Conservation (phyloP, 2,329 filamentous ascomycete genomes). For the Talaromyces verruculosus region DNA sequence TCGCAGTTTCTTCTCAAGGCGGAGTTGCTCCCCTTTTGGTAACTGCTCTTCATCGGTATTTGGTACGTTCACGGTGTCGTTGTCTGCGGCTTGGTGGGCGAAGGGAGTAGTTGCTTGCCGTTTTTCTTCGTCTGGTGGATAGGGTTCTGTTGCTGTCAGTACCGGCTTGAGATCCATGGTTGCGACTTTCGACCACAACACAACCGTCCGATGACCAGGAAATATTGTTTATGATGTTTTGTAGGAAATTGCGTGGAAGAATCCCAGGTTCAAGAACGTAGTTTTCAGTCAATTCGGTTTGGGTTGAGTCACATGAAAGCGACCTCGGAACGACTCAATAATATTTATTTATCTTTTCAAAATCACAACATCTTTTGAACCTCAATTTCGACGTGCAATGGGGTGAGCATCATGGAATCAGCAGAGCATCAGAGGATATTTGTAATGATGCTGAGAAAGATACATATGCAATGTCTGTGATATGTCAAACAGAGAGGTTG, state of each 20-base stretch:
- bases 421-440: background rate
- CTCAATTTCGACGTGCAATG: background rate
- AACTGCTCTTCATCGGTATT: slow-evolving; percentile 23
- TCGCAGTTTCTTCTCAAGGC: slow-evolving; percentile 52
- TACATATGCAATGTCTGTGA: background rate
- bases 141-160: slow-evolving; percentile 13
- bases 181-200: background rate
- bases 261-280: background rate
- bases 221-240: background rate
- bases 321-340: background rate
- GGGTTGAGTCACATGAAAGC: slow-evolving; percentile 9
- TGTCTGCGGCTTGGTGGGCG: slow-evolving; percentile 2
- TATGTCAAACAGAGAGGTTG: background rate
- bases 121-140: background rate
- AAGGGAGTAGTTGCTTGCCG: slow-evolving; percentile 5
- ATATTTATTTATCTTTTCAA: background rate
- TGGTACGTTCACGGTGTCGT: background rate
- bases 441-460: background rate
- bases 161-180: slow-evolving; percentile 8
- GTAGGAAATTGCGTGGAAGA: background rate
- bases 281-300: background rate
- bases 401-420: background rate
- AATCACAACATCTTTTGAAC: background rate
- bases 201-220: background rate
- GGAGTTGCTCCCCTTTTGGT: slow-evolving; percentile 20